Base-by-base conservation (phyloP, 768 basidiomycete genomes). In the Boletus edulis region DNA sequence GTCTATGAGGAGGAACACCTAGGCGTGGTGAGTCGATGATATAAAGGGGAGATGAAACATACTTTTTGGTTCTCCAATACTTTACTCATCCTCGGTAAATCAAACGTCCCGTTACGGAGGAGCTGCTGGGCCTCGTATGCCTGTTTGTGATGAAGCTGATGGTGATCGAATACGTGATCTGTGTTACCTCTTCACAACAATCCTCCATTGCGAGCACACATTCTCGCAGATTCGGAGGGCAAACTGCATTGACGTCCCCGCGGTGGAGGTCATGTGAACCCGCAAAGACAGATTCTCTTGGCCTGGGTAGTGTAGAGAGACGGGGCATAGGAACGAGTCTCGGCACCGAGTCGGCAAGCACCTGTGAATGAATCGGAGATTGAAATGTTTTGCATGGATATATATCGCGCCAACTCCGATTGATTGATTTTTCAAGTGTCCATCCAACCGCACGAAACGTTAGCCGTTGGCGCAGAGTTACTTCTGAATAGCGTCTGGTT, bases 141-240 rank as follows among this genome's bases (percentile, higher is more conserved):
- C 87, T 91, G 56, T 22, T 44, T 37, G 6, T 13, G 10, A 44
- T 60, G 45, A 58, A 45, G 48, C 47, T 3, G 42, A 39, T 3
- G 46, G 38, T 12, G 32, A 32, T 55, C 27, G 35, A 42, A 17
- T 27, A 41, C 13, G 38, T 13, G 39, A 35, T 15, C 11, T 5
- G 38, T 57, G 72, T 49, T 55, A 83, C 86, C 82, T 90, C 86
- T 67, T 89, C 85, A 63, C 87, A 91, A 61, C 89, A 90, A 60
- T 89, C 86, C 62, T 90, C 86, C 80, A 91, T 83, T 1, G 86
- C 84, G 60, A 79, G 73, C 5, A 91, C 89, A 63, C 89, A 90
- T 70, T 90, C 89, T 49, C 78, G 79, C 17, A 91, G 75, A 68
- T 83, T 83, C 0, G 83, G 87, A 4, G 87, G 87, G 62, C 87